Evolutionary conservation across 2,329 filamentous ascomycete species (phyloP), one percentile per base, ranked within the genome.

Genomic region (Aspergillus ustus): DNA sequence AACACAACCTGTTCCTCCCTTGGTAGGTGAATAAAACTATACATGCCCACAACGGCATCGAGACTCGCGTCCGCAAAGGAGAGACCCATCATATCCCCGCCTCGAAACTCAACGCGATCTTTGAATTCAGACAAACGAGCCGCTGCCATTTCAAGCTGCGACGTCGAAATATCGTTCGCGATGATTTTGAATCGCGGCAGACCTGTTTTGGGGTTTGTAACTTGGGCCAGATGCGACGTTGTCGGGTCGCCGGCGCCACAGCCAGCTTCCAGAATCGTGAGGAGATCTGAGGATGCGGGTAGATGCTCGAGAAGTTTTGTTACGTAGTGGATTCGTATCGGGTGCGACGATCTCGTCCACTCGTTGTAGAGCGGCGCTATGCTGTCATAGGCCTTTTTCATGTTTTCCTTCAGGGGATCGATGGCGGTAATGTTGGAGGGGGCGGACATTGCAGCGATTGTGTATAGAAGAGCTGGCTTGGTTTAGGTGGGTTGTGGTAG

Each of bases 21-120:
- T 1, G 84, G 83, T 5, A 87, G 77, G 65, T 87, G 85, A 55
- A 86, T 81, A 55, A 87, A 70, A 37, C 81, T 84, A 71, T 85
- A 87, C 66, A 87, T 80, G 0, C 74, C 84, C 1, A 83, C 66
- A 1, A 85, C 78, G 4, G 80, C 83, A 60, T 85, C 79, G 59
- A 87, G 77, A 0, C 74, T 73, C 0, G 49, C 69, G 0, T 64
- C 60, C 0, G 59, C 61, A 61, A 82, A 80, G 1, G 69, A 57
- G 1, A 83, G 69, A 0, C 60, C 63, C 60, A 77, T 72, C 81
- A 83, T 83, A 57, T 83, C 80, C 2, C 76, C 78, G 17, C 73
- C 64, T 3, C 76, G 61, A 1, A 78, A 66, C 7, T 61, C 60
- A n/a, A 74, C 68, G 6, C 34, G 13, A 0, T 65, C 62, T 1